Evolutionary conservation across 495 filamentous ascomycete genomes (phyloP), one percentile per base, ranked within the genome.

Genomic region (Aspergillus asperescens): DNA sequence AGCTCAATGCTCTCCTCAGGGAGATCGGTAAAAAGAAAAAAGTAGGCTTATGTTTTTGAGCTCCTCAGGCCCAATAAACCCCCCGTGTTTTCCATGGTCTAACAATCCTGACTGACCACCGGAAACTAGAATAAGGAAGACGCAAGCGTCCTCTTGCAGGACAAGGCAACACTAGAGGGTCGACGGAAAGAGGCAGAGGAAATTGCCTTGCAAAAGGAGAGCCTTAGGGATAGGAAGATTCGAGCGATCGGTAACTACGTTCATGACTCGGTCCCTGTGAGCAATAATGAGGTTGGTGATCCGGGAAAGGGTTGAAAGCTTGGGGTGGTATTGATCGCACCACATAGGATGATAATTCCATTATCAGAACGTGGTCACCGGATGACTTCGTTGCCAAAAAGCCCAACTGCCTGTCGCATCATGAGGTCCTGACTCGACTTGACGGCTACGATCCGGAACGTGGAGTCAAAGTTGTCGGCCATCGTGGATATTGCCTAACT

Each of bases 401-500:
- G 70, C 73, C 77, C 25, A 71, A 83, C 48, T 81, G 83, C 53
- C 81, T 95, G 28, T 94, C 90, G 41, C 93, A 98, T 69, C 93
- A 98, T 69, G 93, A 97, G 66, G 91, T 98, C 37, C 80, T 98
- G 48, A 80, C 84, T 22, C 80, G 87, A 28, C 71, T 97, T 29
- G 89, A 92, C 59, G 93, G 93, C 23, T 96, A 94, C 64, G 94
- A 98, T 61, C 86, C 90, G 1, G 91, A 95, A 60, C 82, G 93
- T 50, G 92, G 90, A 48, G 87, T 90, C 47, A 96, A 96, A 76
- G 80, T 98, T 54, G 93, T 94, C 22, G 93, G 93, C 23, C 93
- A 98, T 65, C 83, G 93, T 50, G 93, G 93, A 31, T 97, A 97
- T 68, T 96, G 92, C 68, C 68, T 97, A 59, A 88, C 81, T 43